Base-by-base conservation (phyloP, 805 yeast genomes). In the Wickerhamiella domercqiae region DNA sequence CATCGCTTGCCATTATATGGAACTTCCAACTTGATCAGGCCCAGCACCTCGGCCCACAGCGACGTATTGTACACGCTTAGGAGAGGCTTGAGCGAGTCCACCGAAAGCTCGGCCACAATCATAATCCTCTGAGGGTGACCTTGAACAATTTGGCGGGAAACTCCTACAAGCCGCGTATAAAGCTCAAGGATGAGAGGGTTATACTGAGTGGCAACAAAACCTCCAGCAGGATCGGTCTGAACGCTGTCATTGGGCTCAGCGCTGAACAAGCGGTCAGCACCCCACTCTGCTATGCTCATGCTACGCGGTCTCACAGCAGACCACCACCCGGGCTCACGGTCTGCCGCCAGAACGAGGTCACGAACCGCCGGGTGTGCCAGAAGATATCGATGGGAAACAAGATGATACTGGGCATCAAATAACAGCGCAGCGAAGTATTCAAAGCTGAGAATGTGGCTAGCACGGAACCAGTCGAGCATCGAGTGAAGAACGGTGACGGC, bases 1-100 rank as follows among this genome's bases (percentile, higher is more conserved):
- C 98, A 87, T 56, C 86, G 84, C 42, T 90, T 74, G 15, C 95
- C 95, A 50, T 82, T 86, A 58, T 78, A 82, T 0, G 96, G 94
- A 1, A 84, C 75, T 36, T 84, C 67, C 44, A 79, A 75, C 54
- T 81, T 84, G 42, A 86, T 62, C 1, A 80, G 68, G 50, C 75
- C 75, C 48, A 86, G 61, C 3, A 80, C 73, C 1, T 93, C 86
- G 35, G 63, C 63, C 59, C 79, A 75, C 18, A 83, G 55, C 7
- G 67, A 67, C 18, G 61, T 52, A 49, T 80, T 82, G 52, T 73
- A 76, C 32, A 83, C 64, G 3, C 69, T 60, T 34, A 69, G 59
- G 4, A 80, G 56, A 47, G 70, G 66, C 46, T 78, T 70, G 41
- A 78, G 62, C 3, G 69, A 55, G 15, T 72, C 78, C 0, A 81